Evolutionary conservation across 1,284 basidiomycete species (phyloP).

Genomic region (Cutaneotrichosporon sp.): DNA sequence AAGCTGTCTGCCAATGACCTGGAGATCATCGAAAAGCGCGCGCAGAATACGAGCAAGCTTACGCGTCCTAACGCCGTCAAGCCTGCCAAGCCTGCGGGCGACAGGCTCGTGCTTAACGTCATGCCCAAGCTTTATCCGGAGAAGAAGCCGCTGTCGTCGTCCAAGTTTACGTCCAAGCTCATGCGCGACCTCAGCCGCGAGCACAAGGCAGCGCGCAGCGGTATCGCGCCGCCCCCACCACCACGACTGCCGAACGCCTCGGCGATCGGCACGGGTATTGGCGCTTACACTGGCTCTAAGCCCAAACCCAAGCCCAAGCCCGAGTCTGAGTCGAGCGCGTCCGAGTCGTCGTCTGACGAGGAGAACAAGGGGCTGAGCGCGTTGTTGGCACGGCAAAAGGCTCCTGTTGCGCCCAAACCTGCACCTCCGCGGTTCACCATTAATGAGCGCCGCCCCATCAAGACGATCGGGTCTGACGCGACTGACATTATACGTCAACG

Average conservation of each 20-base stretch:
- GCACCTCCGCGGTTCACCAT: constrained; percentile 40
- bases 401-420: constrained; percentile 32
- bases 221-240: constrained; percentile 10
- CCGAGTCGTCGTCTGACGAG: constrained; percentile 52
- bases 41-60: constrained; percentile 18
- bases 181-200: constrained; percentile 40
- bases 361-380: constrained; percentile 55
- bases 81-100: constrained; percentile 5
- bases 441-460: constrained; percentile 57
- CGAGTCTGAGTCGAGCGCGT: constrained; percentile 37
- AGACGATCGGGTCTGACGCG: constrained; percentile 55
- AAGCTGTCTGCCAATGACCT: constrained; percentile 36
- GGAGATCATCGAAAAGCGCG: constrained; percentile 40
- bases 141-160: constrained; percentile 18
- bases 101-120: constrained; percentile 38
- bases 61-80: constrained; percentile 1
- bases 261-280: constrained; percentile 34
- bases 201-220: constrained; percentile 18
- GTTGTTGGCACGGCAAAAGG: constrained; percentile 54
- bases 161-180: constrained; percentile 31
- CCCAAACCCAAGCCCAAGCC: constrained; percentile 11
- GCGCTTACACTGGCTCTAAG: constrained; percentile 33
- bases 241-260: constrained; percentile 30
- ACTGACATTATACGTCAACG: constrained; percentile 23
- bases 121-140: constrained; percentile 22